A percentile compares a stretch with the other conserved stretches of the same genome.
Evolutionary conservation across 208 protist species (phyloP).

Genomic region (Crithidia brevicula): DNA sequence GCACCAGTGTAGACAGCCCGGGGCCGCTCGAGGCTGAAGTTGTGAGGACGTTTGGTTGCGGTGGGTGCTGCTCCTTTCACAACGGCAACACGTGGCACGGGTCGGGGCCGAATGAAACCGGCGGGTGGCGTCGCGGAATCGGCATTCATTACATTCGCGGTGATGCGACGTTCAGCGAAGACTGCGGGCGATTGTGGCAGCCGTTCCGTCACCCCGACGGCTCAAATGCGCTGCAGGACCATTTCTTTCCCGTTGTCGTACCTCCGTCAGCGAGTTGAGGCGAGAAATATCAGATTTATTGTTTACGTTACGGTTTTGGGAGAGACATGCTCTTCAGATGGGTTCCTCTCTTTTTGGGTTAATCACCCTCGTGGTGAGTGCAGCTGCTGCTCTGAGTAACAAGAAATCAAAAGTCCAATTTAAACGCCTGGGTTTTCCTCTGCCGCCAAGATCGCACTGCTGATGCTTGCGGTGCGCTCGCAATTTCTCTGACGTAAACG

Average conservation of each 20-base stretch:
- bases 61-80: conserved; percentile 37
- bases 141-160: conserved; percentile 48
- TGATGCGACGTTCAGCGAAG: conserved; percentile 22
- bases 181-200: conserved; percentile 31
- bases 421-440: too few relatives aligned
- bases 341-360: not conserved
- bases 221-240: not conserved
- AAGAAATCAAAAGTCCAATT: too few relatives aligned
- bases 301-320: too few relatives aligned
- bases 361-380: too few relatives aligned
- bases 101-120: conserved; percentile 28
- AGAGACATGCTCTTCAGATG: too few relatives aligned
- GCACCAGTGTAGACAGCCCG: not conserved
- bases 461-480: too few relatives aligned
- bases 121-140: conserved; percentile 34
- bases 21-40: not conserved
- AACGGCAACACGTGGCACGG: conserved; percentile 47
- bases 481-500: not conserved
- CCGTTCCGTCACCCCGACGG: conserved; percentile 10
- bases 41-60: conserved; percentile 25
- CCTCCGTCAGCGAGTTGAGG: not conserved
- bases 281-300: too few relatives aligned
- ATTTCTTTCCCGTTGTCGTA: conserved; percentile 7
- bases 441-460: too few relatives aligned
- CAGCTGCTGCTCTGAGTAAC: too few relatives aligned